A percentile compares a stretch with the other conserved stretches of the same genome.
Conservation (phyloP, 73 alveolate genomes). For the Breviolum minutum region DNA sequence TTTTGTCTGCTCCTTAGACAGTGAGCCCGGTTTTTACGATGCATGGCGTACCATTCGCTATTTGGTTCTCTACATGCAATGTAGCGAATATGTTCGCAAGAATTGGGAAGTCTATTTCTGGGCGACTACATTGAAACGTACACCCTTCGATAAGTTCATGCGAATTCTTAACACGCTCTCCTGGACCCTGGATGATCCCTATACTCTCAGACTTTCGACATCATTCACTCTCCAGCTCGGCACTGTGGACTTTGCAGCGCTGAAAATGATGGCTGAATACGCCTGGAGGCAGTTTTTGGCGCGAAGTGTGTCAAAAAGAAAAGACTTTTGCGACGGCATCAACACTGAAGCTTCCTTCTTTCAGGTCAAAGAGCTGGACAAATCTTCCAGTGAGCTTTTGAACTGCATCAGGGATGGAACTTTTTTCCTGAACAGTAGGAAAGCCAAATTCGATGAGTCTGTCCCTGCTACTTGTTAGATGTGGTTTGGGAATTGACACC, state of each 20-base stretch:
- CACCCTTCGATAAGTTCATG: background rate
- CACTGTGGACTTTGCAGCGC: background rate
- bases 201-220: background rate
- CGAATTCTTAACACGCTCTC: background rate
- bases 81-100: background rate
- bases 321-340: background rate
- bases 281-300: background rate
- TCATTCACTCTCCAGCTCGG: background rate
- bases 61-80: background rate
- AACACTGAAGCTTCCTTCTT: background rate
- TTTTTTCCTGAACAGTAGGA: background rate
- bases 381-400: background rate
- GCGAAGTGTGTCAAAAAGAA: background rate
- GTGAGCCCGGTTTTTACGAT: background rate
- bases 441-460: background rate
- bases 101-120: background rate
- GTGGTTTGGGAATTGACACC: background rate
- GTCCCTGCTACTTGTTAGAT: background rate
- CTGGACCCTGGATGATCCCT: background rate
- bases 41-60: background rate
- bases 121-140: background rate
- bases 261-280: background rate
- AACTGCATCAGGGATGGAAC: slow-evolving; percentile 6
- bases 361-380: background rate
- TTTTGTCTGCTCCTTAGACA: background rate